phyloP scores from a whole-genome alignment of 2,329 filamentous ascomycete genomes.

The Fonsecaea erecta region DNA sequence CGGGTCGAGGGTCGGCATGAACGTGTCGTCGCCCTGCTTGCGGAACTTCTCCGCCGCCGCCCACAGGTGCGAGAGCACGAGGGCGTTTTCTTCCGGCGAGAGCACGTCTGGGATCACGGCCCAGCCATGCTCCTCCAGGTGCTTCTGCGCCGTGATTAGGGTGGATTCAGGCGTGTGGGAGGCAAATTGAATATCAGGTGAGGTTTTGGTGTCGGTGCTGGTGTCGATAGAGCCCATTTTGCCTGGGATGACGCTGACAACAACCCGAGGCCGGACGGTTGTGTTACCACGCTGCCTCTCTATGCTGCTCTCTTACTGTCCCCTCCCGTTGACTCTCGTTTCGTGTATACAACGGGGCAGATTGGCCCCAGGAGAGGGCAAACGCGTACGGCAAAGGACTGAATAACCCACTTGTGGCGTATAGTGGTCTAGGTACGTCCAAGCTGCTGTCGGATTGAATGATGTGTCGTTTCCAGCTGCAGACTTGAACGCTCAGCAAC shows the following conservation, averaged over 20 bases:
- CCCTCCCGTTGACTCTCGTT: not conserved
- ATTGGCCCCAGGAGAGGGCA: not conserved
- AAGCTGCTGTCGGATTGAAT: not conserved
- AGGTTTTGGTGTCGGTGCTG: not conserved
- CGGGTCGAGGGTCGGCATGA: constrained; percentile 40
- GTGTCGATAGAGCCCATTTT: not conserved
- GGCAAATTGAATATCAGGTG: not conserved
- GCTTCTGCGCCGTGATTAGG: not conserved
- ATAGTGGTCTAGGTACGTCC: not conserved
- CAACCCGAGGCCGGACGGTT: no score
- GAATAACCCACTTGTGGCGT: not conserved
- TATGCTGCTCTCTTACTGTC: not conserved
- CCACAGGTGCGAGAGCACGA: constrained; percentile 39
- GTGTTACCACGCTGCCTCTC: no score
- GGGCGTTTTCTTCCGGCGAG: constrained; percentile 27
- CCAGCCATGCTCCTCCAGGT: constrained; percentile 40
- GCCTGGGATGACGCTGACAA: not conserved
- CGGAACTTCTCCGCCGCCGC: constrained; percentile 36
- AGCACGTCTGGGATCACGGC: constrained; percentile 38
- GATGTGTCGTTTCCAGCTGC: not conserved
- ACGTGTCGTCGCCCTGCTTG: constrained; percentile 39
- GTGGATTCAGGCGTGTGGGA: not conserved
- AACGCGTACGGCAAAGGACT: not conserved
- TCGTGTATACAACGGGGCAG: not conserved
- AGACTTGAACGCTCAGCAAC: not conserved